phyloP scores from a whole-genome alignment of 1,284 basidiomycete species.

The Pseudozyma tsukubaensis region DNA sequence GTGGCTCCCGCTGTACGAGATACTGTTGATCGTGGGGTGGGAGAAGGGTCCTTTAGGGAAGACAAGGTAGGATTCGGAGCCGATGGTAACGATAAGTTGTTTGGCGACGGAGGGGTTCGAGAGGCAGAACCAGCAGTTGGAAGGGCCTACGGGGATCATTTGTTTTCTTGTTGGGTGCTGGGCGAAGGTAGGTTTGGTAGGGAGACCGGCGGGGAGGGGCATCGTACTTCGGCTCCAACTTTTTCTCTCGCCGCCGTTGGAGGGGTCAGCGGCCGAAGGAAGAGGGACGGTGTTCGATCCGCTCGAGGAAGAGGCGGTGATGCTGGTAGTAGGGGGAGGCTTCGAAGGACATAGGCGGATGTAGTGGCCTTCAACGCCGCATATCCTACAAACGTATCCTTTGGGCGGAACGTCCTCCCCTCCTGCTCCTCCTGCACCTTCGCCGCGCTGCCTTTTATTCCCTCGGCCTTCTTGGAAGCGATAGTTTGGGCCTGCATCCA shows the following conservation, averaged over 20 bases:
- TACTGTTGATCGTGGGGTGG: conserved; percentile 17
- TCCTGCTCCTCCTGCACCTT: conserved; percentile 1
- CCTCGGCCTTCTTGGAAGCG: conserved; percentile 22
- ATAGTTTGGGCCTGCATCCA: conserved; percentile 35
- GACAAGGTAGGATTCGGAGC: conserved; percentile 58
- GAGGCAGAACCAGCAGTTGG: conserved; percentile 68
- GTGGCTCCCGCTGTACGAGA: conserved; percentile 59
- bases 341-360: conserved; percentile 50
- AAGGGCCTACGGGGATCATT: conserved; percentile 57
- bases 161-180: background rate
- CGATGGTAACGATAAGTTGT: conserved; percentile 60
- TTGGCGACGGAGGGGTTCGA: conserved; percentile 62
- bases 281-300: background rate
- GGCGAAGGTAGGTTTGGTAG: conserved; percentile 26
- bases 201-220: conserved; percentile 32
- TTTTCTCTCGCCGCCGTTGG: background rate
- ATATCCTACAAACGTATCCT: conserved; percentile 56
- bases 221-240: conserved; percentile 11
- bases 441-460: conserved; percentile 12
- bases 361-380: conserved; percentile 45
- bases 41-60: conserved; percentile 63
- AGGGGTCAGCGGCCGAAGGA: background rate
- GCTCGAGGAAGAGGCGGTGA: background rate
- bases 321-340: background rate
- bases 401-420: conserved; percentile 41